Conservation (phyloP, 768 basidiomycete genomes). For the Hericium alpestre region DNA sequence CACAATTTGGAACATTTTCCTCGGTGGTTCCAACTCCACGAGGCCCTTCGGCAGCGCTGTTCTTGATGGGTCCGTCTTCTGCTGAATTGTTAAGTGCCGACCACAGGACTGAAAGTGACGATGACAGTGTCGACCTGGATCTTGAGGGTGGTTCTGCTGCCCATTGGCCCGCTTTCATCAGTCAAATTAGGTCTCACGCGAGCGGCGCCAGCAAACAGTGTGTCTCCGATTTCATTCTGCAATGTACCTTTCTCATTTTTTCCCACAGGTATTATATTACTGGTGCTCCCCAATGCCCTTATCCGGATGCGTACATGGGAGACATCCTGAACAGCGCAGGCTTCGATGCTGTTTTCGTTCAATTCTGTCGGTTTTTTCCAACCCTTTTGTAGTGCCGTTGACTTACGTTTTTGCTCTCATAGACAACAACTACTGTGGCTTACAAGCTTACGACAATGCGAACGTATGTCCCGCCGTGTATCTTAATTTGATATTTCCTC, state of each 20-base stretch:
- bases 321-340: constrained; percentile 46
- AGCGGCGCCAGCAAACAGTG: constrained; percentile 45
- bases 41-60: constrained; percentile 65
- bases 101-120: not conserved
- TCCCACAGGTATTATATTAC: constrained; percentile 49
- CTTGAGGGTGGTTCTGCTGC: constrained; percentile 51
- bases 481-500: not conserved
- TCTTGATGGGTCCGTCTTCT: constrained; percentile 48
- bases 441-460: constrained; percentile 34
- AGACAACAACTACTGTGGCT: constrained; percentile 52
- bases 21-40: constrained; percentile 50
- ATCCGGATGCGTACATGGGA: constrained; percentile 53
- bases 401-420: not conserved
- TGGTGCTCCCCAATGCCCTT: constrained; percentile 59
- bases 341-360: constrained; percentile 69
- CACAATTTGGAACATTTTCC: constrained; percentile 63
- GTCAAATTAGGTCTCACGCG: constrained; percentile 40
- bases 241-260: not conserved
- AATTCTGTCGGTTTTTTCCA: constrained; percentile 38
- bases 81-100: not conserved
- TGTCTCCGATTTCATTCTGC: constrained; percentile 6
- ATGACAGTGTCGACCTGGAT: constrained; percentile 47
- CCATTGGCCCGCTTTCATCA: constrained; percentile 28
- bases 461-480: constrained; percentile 21
- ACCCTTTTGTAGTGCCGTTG: not conserved